A percentile compares a stretch with the other conserved stretches of the same genome.
Evolutionary conservation across 1,284 basidiomycete species (phyloP).

Genomic region (Boletus holoroseus): DNA sequence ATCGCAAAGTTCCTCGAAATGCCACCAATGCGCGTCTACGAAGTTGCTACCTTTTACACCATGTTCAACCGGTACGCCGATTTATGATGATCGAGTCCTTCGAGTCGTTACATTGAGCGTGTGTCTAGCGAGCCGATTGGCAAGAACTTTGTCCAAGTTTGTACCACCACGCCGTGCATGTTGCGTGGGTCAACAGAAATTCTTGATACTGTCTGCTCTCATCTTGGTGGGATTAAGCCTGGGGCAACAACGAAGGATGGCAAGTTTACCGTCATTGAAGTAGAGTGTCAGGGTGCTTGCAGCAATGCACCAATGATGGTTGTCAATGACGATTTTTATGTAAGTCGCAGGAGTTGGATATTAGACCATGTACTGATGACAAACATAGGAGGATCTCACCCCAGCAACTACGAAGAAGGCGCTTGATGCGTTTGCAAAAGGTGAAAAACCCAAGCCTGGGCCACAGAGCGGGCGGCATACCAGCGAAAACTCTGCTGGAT

Average conservation of each 20-base stretch:
- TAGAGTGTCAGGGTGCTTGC: conserved; percentile 98
- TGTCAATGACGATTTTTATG: conserved; percentile 95
- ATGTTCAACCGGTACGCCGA: conserved; percentile 88
- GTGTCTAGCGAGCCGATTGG: conserved; percentile 83
- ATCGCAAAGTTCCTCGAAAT: conserved; percentile 90
- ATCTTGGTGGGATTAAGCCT: conserved; percentile 80
- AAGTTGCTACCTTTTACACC: conserved; percentile 99
- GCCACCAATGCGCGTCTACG: conserved; percentile 98
- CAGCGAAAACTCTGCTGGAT: conserved; percentile 84
- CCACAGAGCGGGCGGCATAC: conserved; percentile 85
- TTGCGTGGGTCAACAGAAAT: conserved; percentile 90
- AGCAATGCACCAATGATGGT: conserved; percentile 99
- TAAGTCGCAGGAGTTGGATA: conserved; percentile 36
- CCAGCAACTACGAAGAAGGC: conserved; percentile 84
- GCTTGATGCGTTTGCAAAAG: conserved; percentile 79
- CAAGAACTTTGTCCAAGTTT: conserved; percentile 93
- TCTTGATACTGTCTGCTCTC: conserved; percentile 77
- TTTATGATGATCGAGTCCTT: neutral
- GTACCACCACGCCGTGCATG: conserved; percentile 99
- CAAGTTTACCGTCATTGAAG: conserved; percentile 96
- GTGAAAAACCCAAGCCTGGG: conserved; percentile 85
- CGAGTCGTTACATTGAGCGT: neutral
- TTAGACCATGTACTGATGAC: conserved; percentile 3
- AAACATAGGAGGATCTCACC: conserved; percentile 88
- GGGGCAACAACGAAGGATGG: conserved; percentile 93